Evolutionary conservation across 2,329 filamentous ascomycete species (phyloP).

Genomic region (Cordyceps cicadae): DNA sequence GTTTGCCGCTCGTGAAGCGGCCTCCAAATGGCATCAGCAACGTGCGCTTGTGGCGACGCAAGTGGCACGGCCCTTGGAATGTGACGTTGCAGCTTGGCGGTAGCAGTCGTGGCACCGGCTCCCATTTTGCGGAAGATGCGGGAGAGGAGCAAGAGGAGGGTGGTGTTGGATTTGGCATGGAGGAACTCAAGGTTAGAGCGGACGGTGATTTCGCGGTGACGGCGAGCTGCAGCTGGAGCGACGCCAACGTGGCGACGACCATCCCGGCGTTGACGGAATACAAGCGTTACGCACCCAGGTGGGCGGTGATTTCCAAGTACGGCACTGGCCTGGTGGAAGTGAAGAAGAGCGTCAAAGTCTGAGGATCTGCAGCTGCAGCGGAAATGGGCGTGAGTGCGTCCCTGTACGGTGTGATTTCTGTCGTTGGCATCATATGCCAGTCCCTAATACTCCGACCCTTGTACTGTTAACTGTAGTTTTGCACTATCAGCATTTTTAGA

Average conservation of each 20-base stretch:
- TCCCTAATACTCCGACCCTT: neutral
- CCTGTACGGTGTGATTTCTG: neutral
- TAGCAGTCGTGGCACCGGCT: slow-evolving; percentile 9
- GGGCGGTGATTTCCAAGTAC: slow-evolving; percentile 70
- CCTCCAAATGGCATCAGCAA: slow-evolving; percentile 56
- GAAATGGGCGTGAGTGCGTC: neutral
- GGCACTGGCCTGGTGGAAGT: slow-evolving; percentile 76
- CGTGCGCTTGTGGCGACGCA: slow-evolving; percentile 73
- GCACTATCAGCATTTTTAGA: neutral
- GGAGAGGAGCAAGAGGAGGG: neutral
- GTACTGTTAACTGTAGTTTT: neutral
- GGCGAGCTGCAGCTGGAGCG: slow-evolving; percentile 79
- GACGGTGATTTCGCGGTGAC: slow-evolving; percentile 45
- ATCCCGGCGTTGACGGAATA: slow-evolving; percentile 84
- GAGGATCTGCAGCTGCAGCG: slow-evolving; percentile 13
- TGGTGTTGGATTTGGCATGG: neutral
- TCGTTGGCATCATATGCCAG: neutral
- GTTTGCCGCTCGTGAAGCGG: slow-evolving; percentile 49
- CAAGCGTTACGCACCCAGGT: slow-evolving; percentile 64
- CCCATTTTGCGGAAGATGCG: neutral
- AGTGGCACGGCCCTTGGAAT: slow-evolving; percentile 68
- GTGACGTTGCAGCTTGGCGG: slow-evolving; percentile 35
- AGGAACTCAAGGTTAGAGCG: slow-evolving; percentile 10
- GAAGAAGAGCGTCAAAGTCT: slow-evolving; percentile 58
- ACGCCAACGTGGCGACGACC: slow-evolving; percentile 60